Evolutionary conservation across 768 basidiomycete species (phyloP), one percentile per base, ranked within the genome.

Genomic region (Chalciporus sphaerocephalus): DNA sequence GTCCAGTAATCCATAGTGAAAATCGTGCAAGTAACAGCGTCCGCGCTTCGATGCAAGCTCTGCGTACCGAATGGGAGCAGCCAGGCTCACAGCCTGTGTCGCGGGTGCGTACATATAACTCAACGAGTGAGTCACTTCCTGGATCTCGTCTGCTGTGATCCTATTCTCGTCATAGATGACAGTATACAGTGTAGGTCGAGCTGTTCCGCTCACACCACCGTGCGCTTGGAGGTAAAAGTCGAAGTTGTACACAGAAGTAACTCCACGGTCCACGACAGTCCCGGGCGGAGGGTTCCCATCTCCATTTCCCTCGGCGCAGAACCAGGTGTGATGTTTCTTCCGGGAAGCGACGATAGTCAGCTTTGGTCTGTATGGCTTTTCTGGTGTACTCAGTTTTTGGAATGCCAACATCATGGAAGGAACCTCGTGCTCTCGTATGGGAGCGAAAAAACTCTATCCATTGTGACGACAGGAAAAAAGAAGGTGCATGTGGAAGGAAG

Each of bases 321-420:
- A 76, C 13, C 75, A 68, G 4, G 73, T 74, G 51, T 74, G 73
- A 41, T 75, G 75, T 2, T 73, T 68, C 53, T 75, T 77, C 34
- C 73, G 70, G 52, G 72, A 77, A 37, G 76, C 62, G 44, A 74
- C 68, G 42, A 76, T 70, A 6, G 69, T 70, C 5, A 76, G 54
- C 51, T 67, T 69, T 2, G 75, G 75, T 5, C 2, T 49, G 53
- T 75, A 76, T 17, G 59, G 57, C 24, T 44, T 41, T 34, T 65
- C 56, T 1, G 62, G 50, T 0, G 57, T 59, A 43, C 53, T 54
- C 48, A 73, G 67, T 24, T 60, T 63, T 18, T 41, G 46, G 57
- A 71, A 74, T 1, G 75, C 69, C 4, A 56, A 55, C 27, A 57
- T 44, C 16, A 75, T 71, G 50, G 63, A 56, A 2, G 73, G 69